phyloP scores from a whole-genome alignment of 305 asterid genomes.

The Fraxinus velutina region DNA sequence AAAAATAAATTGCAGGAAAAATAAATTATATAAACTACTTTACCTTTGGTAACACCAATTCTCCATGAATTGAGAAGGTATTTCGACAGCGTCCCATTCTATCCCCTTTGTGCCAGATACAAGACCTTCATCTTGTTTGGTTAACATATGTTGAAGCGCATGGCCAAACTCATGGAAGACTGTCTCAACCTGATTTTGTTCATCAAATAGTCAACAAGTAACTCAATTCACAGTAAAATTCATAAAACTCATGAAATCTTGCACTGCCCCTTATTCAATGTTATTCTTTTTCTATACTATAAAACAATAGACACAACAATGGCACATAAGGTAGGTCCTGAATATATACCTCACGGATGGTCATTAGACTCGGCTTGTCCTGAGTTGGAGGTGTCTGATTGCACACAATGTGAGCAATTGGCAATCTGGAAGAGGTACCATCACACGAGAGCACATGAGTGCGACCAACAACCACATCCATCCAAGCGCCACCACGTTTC shows the following conservation, averaged over 20 bases:
- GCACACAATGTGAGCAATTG: conserved; percentile 68
- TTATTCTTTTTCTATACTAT: background rate
- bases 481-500: conserved; percentile 82
- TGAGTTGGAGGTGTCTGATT: conserved; percentile 74
- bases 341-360: conserved; percentile 59
- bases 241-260: background rate
- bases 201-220: conserved; percentile 6
- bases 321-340: background rate
- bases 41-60: conserved; percentile 90
- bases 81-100: conserved; percentile 86
- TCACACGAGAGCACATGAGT: conserved; percentile 50
- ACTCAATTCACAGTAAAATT: background rate
- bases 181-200: conserved; percentile 52
- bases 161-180: conserved; percentile 86
- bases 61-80: conserved; percentile 80
- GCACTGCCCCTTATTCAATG: background rate
- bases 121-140: conserved; percentile 79
- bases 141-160: conserved; percentile 79
- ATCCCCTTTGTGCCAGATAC: conserved; percentile 66
- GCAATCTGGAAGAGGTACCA: conserved; percentile 49
- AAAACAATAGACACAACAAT: background rate
- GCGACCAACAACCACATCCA: conserved; percentile 63
- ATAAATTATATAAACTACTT: background rate
- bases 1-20: background rate
- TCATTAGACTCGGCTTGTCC: conserved; percentile 78